Percentiles rank a stretch among this genome's conserved stretches.
Conservation (phyloP, 352 stramenopile species). For the Globisporangium splendens region DNA sequence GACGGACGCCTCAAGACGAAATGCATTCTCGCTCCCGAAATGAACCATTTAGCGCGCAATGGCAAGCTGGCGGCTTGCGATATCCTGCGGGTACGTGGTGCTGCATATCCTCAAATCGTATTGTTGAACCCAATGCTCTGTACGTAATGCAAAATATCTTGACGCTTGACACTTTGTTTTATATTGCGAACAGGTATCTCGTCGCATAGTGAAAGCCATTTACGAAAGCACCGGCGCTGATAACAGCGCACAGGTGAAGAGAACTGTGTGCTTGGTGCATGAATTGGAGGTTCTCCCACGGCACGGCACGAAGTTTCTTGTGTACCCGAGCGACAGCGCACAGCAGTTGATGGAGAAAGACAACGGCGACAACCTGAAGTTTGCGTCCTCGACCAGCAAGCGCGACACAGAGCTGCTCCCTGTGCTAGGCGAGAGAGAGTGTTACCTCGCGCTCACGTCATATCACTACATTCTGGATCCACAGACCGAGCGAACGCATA, state of each 20-base stretch:
- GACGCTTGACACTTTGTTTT: neutral
- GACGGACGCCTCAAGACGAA: constrained; percentile 46
- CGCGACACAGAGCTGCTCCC: constrained; percentile 47
- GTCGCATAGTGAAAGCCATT: neutral
- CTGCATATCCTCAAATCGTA: constrained; percentile 2
- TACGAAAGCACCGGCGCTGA: neutral
- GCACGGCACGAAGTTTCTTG: constrained; percentile 2
- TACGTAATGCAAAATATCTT: too few species aligned
- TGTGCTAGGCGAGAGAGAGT: constrained; percentile 36
- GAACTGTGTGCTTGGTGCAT: constrained; percentile 18
- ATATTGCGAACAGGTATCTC: neutral
- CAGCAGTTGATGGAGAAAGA: neutral
- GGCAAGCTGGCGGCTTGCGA: constrained; percentile 23
- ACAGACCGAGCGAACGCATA: constrained; percentile 1
- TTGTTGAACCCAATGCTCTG: too few species aligned
- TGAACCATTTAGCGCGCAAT: constrained; percentile 42
- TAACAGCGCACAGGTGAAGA: neutral
- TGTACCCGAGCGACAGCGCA: neutral
- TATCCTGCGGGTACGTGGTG: constrained; percentile 29
- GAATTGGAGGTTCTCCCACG: constrained; percentile 8
- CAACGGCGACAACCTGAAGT: constrained; percentile 22
- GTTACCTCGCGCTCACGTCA: constrained; percentile 53
- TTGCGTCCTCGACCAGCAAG: constrained; percentile 28
- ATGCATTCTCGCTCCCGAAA: constrained; percentile 30
- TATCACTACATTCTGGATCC: constrained; percentile 54